Conservation (phyloP, 805 yeast genomes). For the Hanseniaspora meyeri region DNA sequence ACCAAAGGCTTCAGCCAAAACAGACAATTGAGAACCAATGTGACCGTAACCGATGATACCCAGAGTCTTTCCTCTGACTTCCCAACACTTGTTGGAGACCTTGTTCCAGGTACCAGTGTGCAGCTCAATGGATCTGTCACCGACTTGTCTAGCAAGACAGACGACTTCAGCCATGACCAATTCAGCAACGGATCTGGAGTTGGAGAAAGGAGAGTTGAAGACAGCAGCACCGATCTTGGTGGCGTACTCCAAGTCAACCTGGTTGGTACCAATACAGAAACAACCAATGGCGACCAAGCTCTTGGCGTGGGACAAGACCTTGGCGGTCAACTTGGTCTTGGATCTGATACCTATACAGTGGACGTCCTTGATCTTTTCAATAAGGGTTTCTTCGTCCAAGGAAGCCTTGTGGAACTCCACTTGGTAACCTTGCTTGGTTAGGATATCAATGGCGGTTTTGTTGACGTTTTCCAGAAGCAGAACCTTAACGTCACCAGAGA, state of each 20-base stretch:
- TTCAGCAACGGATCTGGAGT: conserved; percentile 97
- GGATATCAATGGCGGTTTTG: conserved; percentile 76
- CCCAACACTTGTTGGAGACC: conserved; percentile 93
- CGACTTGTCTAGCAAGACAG: conserved; percentile 86
- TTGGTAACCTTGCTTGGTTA: conserved; percentile 86
- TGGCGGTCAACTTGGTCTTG: conserved; percentile 76
- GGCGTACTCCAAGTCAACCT: conserved; percentile 84
- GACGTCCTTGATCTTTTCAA: conserved; percentile 82
- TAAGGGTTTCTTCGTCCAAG: conserved; percentile 81
- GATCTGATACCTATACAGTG: conserved; percentile 98
- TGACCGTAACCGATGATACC: conserved; percentile 98
- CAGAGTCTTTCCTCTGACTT: conserved; percentile 93
- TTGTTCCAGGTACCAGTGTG: conserved; percentile 98
- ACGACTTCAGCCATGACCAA: conserved; percentile 91
- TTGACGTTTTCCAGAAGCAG: conserved; percentile 86
- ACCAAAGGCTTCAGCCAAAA: conserved; percentile 94
- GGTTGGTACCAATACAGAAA: conserved; percentile 98
- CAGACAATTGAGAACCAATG: conserved; percentile 93
- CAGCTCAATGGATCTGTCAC: conserved; percentile 90
- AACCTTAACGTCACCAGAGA: conserved; percentile 89
- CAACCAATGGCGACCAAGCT: conserved; percentile 88
- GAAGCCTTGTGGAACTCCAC: conserved; percentile 88
- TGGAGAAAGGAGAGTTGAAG: conserved; percentile 96
- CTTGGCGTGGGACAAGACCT: conserved; percentile 71
- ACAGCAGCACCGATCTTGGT: conserved; percentile 91